Conservation (phyloP, 1,284 basidiomycete genomes). For the Trametes hirsuta region DNA sequence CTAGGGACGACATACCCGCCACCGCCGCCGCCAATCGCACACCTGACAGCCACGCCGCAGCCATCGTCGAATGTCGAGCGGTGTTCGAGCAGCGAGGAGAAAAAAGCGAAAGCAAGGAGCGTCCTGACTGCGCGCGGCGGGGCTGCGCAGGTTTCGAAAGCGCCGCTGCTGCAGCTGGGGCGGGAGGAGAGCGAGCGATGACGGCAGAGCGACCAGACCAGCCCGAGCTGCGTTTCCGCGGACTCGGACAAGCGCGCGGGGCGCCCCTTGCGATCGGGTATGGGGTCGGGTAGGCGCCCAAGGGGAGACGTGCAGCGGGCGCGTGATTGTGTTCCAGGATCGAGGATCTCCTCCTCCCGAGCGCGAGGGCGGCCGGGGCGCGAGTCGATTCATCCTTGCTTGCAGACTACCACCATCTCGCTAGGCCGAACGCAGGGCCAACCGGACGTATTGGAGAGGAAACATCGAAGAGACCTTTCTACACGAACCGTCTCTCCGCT, state of each 20-base stretch:
- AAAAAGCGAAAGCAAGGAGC: neutral
- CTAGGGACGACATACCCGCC: neutral
- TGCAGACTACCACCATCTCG: neutral
- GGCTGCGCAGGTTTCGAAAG: neutral
- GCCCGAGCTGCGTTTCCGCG: too few relatives aligned
- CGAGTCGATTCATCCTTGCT: neutral
- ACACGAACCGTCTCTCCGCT: too few relatives aligned
- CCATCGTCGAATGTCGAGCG: neutral
- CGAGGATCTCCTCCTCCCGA: neutral
- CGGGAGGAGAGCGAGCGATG: neutral
- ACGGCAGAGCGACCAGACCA: neutral
- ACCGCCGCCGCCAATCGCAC: neutral
- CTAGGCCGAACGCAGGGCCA: too few relatives aligned
- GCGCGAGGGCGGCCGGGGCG: neutral
- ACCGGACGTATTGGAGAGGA: too few relatives aligned
- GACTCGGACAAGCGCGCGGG: neutral
- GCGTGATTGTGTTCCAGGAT: constrained; percentile 3
- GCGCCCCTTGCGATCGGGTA: neutral
- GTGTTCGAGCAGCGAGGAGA: too few relatives aligned
- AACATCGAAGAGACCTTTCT: neutral
- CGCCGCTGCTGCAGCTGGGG: neutral
- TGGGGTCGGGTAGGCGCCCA: neutral
- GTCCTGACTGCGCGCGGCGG: neutral
- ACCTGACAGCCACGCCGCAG: neutral
- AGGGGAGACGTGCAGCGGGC: neutral